phyloP scores from a whole-genome alignment of 257 asterid species.

The Lycium barbarum region DNA sequence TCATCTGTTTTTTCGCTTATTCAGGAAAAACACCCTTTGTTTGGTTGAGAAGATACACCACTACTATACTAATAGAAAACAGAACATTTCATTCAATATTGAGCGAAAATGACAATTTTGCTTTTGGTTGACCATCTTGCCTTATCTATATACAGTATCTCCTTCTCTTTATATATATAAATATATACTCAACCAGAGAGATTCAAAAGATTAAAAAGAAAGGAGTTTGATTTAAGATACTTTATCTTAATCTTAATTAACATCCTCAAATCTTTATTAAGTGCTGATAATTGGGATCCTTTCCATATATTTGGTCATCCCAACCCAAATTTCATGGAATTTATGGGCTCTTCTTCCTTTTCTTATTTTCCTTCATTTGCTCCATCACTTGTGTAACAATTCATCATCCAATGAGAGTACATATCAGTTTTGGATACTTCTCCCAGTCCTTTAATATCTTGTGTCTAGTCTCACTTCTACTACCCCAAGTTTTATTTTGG shows the following conservation, averaged over 20 bases:
- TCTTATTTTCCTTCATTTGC: not conserved
- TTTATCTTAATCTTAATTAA: not conserved
- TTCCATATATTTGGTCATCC: not conserved
- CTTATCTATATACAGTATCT: too few relatives aligned
- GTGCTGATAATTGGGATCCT: not conserved
- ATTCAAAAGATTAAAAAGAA: not conserved
- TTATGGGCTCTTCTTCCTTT: not conserved
- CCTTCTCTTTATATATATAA: too few relatives aligned
- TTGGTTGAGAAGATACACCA: too few relatives aligned
- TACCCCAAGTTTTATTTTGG: not conserved
- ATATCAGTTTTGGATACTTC: not conserved
- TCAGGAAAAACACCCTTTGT: too few relatives aligned
- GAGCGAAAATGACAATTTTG: too few relatives aligned
- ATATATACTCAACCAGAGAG: not conserved
- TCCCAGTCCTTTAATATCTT: not conserved
- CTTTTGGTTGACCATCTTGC: too few relatives aligned
- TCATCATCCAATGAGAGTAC: not conserved
- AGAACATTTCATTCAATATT: too few relatives aligned
- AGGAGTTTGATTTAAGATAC: slow-evolving; percentile 4
- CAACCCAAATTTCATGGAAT: not conserved
- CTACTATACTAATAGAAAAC: too few relatives aligned
- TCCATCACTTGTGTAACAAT: not conserved
- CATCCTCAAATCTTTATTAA: not conserved
- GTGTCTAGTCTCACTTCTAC: not conserved
- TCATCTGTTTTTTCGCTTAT: too few relatives aligned